Conservation (phyloP, 2,329 filamentous ascomycete species). For the Apiospora phragmitis region DNA sequence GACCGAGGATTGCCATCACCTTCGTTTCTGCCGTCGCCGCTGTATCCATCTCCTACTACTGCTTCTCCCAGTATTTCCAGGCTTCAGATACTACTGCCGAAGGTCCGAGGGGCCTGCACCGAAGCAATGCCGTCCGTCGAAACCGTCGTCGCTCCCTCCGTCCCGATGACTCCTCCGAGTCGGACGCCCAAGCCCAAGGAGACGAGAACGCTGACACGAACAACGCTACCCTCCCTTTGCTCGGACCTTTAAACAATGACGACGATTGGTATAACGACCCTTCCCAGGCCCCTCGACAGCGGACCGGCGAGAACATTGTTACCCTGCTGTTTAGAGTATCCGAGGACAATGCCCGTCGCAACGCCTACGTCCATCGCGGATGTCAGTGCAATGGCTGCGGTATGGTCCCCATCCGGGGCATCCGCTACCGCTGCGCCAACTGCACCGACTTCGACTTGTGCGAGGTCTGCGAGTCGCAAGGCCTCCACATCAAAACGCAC, state of each 20-base stretch:
- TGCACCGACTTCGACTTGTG: slow-evolving; percentile 96
- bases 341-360: slow-evolving; percentile 84
- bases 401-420: slow-evolving; percentile 83
- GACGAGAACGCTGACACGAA: slow-evolving; percentile 47
- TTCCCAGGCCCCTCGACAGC: slow-evolving; percentile 41
- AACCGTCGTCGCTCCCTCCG: slow-evolving; percentile 37
- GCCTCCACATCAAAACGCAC: slow-evolving; percentile 82
- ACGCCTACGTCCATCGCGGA: slow-evolving; percentile 88
- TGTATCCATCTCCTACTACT: slow-evolving; percentile 57
- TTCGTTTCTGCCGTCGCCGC: slow-evolving; percentile 57
- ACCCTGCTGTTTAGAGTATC: slow-evolving; percentile 88
- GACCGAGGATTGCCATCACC: slow-evolving; percentile 56
- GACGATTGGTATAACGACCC: slow-evolving; percentile 56
- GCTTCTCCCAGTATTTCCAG: slow-evolving; percentile 26
- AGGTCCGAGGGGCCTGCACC: slow-evolving; percentile 49
- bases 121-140: slow-evolving; percentile 68
- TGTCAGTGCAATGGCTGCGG: slow-evolving; percentile 91
- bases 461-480: slow-evolving; percentile 83
- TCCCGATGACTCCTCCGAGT: slow-evolving; percentile 38
- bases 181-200: slow-evolving; percentile 33
- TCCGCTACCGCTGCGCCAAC: slow-evolving; percentile 92
- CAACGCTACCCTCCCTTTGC: slow-evolving; percentile 16
- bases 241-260: slow-evolving; percentile 35
- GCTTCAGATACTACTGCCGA: slow-evolving; percentile 14
- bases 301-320: slow-evolving; percentile 76